Evolutionary conservation across 495 filamentous ascomycete species (phyloP), one percentile per base, ranked within the genome.

Genomic region (Hypoxylon fuscum): DNA sequence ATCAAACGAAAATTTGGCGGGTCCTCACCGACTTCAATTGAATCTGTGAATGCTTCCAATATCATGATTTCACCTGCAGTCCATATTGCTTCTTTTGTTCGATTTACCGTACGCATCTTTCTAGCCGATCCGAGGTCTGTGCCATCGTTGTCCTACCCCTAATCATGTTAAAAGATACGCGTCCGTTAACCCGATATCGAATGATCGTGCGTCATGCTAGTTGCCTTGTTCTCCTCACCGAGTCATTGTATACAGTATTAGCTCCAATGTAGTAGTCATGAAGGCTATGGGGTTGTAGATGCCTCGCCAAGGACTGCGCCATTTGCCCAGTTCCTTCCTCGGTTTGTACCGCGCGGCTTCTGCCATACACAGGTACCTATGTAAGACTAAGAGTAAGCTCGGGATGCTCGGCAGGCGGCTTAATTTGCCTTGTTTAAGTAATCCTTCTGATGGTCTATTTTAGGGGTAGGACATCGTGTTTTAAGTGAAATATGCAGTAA

Each of bases 131-230:
- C 25, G 25, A 8, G 25, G 47, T 42, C 50, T 53, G 55, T 59
- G 55, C 62, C 50, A 45, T 44, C 35, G 48, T 29, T 54, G 49
- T 34, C n/a, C n/a, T n/a, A n/a, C n/a, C n/a, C n/a, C n/a, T 11
- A 21, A 64, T 59, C 50, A 59, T 38, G 50, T 46, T 46, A 44
- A n/a, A 37, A 34, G 8, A 27, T 41, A 47, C 37, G 45, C 48
- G 38, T 23, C 25, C 23, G 38, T 15, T 45, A 27, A 21, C 14
- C 17, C 18, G 21, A 38, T 27, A 45, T 59, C 62, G 55, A 59
- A 64, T 59, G 55, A 59, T 55, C 12, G 9, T 49, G 48, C 35
- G 3, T 42, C 22, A 37, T 37, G 43, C 6, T 41, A 15, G 48
- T 55, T 55, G 61, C 49, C 61, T 59, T 20, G 49, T 59, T 50